Percentiles rank a stretch among this genome's conserved stretches.
Conservation (phyloP, 1,139 yeast species). For the Suhomyces kunorum region DNA sequence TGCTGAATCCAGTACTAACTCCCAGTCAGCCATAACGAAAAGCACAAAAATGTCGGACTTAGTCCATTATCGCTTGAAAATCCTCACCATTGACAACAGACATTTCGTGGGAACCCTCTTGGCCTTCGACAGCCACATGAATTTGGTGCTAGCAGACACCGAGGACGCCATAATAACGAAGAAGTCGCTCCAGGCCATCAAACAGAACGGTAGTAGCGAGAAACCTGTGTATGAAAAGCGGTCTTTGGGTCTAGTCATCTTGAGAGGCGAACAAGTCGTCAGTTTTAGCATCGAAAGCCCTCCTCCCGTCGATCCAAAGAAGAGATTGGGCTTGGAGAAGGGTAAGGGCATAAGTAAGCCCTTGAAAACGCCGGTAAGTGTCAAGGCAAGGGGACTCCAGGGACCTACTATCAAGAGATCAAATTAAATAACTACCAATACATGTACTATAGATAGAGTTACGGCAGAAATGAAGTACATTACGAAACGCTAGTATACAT, state of each 20-base stretch:
- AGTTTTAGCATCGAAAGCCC: slow-evolving; percentile 79
- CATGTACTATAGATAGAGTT: slow-evolving; percentile 4
- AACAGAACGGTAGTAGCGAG: slow-evolving; percentile 38
- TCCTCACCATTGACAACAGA: slow-evolving; percentile 73
- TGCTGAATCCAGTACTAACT: slow-evolving; percentile 4
- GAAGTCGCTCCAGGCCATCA: slow-evolving; percentile 49
- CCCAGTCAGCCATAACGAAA: slow-evolving; percentile 28
- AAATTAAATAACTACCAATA: slow-evolving; percentile 2
- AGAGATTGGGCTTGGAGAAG: slow-evolving; percentile 42
- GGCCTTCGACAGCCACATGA: slow-evolving; percentile 90
- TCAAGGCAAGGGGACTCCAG: slow-evolving; percentile 14
- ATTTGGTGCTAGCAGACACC: slow-evolving; percentile 79
- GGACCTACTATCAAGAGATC: slow-evolving; percentile 16
- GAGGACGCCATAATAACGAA: slow-evolving; percentile 80
- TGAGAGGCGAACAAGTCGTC: slow-evolving; percentile 90
- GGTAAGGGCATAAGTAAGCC: slow-evolving; percentile 51
- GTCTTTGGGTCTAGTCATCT: slow-evolving; percentile 73
- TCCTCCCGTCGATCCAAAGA: slow-evolving; percentile 56
- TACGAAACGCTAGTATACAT: slow-evolving; percentile 7
- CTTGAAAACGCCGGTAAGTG: slow-evolving; percentile 29
- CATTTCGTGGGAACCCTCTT: slow-evolving; percentile 76
- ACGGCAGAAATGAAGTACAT: slow-evolving; percentile 4
- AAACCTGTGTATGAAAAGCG: slow-evolving; percentile 50
- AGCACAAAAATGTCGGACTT: slow-evolving; percentile 66
- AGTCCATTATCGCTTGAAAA: slow-evolving; percentile 70